Percentiles rank a stretch among this genome's conserved stretches.
Evolutionary conservation across 2,329 filamentous ascomycete genomes (phyloP).

Genomic region (Exophiala oligosperma): DNA sequence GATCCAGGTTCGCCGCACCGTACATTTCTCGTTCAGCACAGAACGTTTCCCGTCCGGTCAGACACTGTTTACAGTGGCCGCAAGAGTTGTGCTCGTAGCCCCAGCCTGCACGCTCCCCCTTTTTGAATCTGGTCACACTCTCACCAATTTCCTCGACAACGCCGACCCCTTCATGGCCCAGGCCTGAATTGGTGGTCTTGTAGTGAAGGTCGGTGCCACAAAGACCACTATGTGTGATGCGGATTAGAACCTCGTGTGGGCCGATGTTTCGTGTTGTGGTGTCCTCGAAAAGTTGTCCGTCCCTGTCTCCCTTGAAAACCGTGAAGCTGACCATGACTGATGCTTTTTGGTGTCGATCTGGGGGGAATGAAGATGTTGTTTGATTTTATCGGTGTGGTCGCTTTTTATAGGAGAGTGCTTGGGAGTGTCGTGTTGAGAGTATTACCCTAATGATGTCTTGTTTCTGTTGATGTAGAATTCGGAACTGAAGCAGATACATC

Average conservation of each 20-base stretch:
- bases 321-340: slow-evolving; percentile 49
- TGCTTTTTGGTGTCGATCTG: no score
- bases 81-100: slow-evolving; percentile 42
- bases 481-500: no score
- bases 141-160: slow-evolving; percentile 27
- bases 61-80: slow-evolving; percentile 39
- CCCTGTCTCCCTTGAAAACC: slow-evolving; percentile 63
- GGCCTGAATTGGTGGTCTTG: slow-evolving; percentile 14
- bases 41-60: slow-evolving; percentile 26
- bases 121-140: slow-evolving; percentile 35
- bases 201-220: slow-evolving; percentile 59
- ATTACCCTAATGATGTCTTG: no score
- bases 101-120: slow-evolving; percentile 45
- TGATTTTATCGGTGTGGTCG: no score
- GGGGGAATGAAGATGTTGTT: no score
- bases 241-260: slow-evolving; percentile 60
- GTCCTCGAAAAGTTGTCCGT: slow-evolving; percentile 55
- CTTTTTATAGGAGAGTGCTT: no score
- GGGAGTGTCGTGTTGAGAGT: no score
- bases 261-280: slow-evolving; percentile 48
- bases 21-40: slow-evolving; percentile 40
- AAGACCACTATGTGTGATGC: slow-evolving; percentile 65
- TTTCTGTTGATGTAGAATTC: no score
- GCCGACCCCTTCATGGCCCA: slow-evolving; percentile 32
- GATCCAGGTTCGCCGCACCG: slow-evolving; percentile 35